Percentiles rank a stretch among this genome's conserved stretches.
Evolutionary conservation across 2,329 filamentous ascomycete species (phyloP).

Genomic region (Talaromyces funiculosus): DNA sequence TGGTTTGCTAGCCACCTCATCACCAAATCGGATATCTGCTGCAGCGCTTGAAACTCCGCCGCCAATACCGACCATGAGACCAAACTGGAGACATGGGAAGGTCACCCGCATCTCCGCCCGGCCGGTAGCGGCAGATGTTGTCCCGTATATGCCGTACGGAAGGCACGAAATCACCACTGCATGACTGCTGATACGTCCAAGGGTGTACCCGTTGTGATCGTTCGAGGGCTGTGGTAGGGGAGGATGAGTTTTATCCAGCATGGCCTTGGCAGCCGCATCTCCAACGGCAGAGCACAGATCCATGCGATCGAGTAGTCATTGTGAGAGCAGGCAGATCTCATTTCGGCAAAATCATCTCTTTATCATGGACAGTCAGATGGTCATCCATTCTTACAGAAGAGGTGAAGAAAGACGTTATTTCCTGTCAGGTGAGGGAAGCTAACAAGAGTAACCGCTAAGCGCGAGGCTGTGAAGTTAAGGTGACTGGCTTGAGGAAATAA

Average conservation of each 20-base stretch:
- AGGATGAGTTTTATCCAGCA: constrained; percentile 17
- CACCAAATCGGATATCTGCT: not conserved
- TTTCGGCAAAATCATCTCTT: not conserved
- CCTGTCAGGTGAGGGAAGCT: not conserved
- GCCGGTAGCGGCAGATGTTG: not conserved
- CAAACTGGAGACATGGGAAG: not conserved
- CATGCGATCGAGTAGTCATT: constrained; percentile 2
- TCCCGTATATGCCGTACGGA: not conserved
- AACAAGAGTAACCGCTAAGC: too few species aligned
- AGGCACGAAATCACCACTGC: not conserved
- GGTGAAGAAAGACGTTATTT: not conserved
- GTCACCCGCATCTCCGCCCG: not conserved
- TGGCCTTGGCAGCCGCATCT: constrained; percentile 5
- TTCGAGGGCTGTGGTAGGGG: not conserved
- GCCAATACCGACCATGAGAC: not conserved
- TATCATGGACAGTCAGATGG: not conserved
- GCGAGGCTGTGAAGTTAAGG: not conserved
- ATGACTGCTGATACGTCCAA: not conserved
- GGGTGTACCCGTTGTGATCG: constrained; percentile 4
- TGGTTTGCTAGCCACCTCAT: constrained; percentile 2
- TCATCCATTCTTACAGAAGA: not conserved
- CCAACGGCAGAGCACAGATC: constrained; percentile 5
- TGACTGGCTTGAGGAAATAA: not conserved
- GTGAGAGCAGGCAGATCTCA: not conserved
- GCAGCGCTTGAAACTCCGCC: not conserved